Conservation (phyloP, 2,329 filamentous ascomycete genomes). For the Cadophora gregata region DNA sequence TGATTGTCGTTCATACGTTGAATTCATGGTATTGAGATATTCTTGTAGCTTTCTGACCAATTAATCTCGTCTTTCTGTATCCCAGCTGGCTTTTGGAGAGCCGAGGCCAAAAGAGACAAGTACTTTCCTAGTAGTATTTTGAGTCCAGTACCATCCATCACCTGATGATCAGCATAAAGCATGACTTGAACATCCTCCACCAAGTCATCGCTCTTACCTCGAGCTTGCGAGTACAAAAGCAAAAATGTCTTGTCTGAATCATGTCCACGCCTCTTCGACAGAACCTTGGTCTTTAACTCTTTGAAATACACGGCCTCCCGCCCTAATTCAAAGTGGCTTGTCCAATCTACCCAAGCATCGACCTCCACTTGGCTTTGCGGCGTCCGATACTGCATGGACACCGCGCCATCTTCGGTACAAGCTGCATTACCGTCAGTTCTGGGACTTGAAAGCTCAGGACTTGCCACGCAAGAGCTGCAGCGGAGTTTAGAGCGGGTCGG, state of each 20-base stretch:
- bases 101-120: conserved; percentile 27
- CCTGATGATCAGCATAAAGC: conserved; percentile 34
- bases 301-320: conserved; percentile 13
- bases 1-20: conserved; percentile 28
- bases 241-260: conserved; percentile 25
- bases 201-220: not conserved
- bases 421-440: conserved; percentile 22
- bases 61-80: conserved; percentile 1
- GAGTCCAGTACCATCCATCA: conserved; percentile 37
- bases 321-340: conserved; percentile 13
- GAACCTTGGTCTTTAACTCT: conserved; percentile 20
- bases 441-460: conserved; percentile 29
- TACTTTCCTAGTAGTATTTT: conserved; percentile 35
- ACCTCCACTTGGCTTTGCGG: conserved; percentile 18
- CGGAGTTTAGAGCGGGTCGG: not conserved
- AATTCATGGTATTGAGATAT: conserved; percentile 36
- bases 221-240: conserved; percentile 12
- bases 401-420: conserved; percentile 21
- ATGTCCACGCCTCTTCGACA: conserved; percentile 16
- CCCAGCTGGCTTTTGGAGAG: not conserved
- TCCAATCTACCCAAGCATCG: conserved; percentile 21
- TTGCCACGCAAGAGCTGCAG: conserved; percentile 26
- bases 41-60: conserved; percentile 30
- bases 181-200: conserved; percentile 28
- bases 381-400: conserved; percentile 24